These are phyloP conservation scores for Phytophthora fragariae DNA, from an alignment of 352 stramenopile genomes.

Conservation along the genomic window DNA sequence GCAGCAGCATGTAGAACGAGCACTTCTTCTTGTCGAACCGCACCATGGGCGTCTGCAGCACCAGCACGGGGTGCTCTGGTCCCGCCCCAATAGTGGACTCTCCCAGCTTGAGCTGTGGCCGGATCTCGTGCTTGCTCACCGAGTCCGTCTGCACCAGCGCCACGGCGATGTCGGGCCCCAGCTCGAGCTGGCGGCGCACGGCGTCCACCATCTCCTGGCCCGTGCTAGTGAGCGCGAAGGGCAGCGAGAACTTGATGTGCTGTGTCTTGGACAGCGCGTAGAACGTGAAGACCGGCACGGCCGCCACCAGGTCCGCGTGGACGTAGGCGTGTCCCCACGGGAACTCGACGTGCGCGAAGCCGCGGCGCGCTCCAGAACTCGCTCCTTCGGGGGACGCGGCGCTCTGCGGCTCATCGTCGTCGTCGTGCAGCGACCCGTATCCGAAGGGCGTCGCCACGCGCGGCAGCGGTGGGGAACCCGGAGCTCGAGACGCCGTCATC, in stretches of 20 bases:
- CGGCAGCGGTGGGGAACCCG: constrained; percentile 27
- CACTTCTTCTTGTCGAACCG: constrained; percentile 75
- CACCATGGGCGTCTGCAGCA: constrained; percentile 69
- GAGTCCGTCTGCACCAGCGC: constrained; percentile 81
- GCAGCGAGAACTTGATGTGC: constrained; percentile 74
- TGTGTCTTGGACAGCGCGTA: constrained; percentile 71
- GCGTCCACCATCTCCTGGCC: constrained; percentile 68
- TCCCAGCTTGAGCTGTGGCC: constrained; percentile 58
- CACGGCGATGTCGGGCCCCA: constrained; percentile 63
- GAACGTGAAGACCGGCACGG: constrained; percentile 77
- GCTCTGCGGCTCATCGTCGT: constrained; percentile 27
- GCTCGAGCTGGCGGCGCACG: constrained; percentile 56
- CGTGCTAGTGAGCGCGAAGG: constrained; percentile 60
- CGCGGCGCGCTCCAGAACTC: constrained; percentile 18
- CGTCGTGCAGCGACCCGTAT: constrained; percentile 58
- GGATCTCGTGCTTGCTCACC: constrained; percentile 75
- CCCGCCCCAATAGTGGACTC: constrained; percentile 74
- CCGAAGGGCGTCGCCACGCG: constrained; percentile 76
- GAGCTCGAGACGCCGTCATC: constrained; percentile 28
- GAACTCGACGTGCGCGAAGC: constrained; percentile 75
- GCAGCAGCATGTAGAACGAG: constrained; percentile 58
- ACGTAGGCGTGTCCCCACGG: constrained; percentile 82
- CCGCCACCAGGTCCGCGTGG: constrained; percentile 60
- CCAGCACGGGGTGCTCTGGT: constrained; percentile 72
- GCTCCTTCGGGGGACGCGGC: constrained; percentile 18